Percentiles rank a stretch among this genome's conserved stretches.
Evolutionary conservation across 805 yeast genomes (phyloP).

Genomic region (Barnettozyma botsteinii): DNA sequence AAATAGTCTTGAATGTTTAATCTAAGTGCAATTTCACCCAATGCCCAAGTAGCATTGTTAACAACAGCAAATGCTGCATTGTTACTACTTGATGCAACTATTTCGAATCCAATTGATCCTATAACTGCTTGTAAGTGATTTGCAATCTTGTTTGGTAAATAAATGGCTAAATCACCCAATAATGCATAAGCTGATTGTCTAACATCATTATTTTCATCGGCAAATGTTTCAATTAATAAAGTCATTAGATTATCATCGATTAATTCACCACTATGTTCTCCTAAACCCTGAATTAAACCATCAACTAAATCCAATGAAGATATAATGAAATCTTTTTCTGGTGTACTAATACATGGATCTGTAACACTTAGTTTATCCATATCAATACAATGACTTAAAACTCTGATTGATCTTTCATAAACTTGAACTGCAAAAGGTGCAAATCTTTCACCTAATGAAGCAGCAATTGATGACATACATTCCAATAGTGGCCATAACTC

Average conservation of each 20-base stretch:
- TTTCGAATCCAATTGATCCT: conserved; percentile 63
- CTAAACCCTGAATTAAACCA: conserved; percentile 88
- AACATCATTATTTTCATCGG: conserved; percentile 79
- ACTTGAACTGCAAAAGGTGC: conserved; percentile 87
- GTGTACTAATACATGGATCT: conserved; percentile 64
- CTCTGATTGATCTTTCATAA: conserved; percentile 68
- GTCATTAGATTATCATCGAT: conserved; percentile 49
- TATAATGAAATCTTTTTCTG: conserved; percentile 86
- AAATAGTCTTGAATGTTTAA: conserved; percentile 47
- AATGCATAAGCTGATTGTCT: conserved; percentile 89
- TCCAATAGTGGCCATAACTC: conserved; percentile 90
- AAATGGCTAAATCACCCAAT: conserved; percentile 82
- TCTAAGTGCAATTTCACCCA: conserved; percentile 79
- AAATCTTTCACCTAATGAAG: conserved; percentile 75
- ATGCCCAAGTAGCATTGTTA: conserved; percentile 90
- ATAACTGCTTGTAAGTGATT: conserved; percentile 49
- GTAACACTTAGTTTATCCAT: conserved; percentile 55
- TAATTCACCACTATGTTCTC: conserved; percentile 52
- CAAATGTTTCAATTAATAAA: conserved; percentile 61
- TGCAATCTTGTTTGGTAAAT: conserved; percentile 26
- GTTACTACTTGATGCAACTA: conserved; percentile 40
- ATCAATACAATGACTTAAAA: conserved; percentile 62
- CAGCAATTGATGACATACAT: conserved; percentile 88
- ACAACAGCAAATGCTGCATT: conserved; percentile 55
- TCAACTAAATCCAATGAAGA: conserved; percentile 87